Evolutionary conservation across 2,329 filamentous ascomycete genomes (phyloP).

Genomic region (Didymella glomerata): DNA sequence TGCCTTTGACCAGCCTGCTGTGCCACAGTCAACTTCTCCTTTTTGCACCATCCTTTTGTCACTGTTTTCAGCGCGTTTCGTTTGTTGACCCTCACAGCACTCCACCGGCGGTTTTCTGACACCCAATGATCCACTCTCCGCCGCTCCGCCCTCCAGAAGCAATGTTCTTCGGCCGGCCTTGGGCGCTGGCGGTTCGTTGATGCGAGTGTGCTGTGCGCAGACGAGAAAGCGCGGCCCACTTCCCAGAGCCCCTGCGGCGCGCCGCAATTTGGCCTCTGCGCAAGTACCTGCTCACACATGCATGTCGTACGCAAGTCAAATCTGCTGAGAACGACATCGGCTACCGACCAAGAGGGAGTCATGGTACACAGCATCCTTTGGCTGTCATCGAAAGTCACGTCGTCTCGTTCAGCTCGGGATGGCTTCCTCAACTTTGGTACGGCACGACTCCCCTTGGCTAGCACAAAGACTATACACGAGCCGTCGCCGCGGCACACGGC

Average conservation of each 20-base stretch:
- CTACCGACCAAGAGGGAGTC: slow-evolving; percentile 25
- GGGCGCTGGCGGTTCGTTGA: slow-evolving; percentile 36
- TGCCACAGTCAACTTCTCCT: slow-evolving; percentile 5
- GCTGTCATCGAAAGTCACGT: slow-evolving; percentile 17
- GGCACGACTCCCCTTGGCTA: slow-evolving; percentile 24
- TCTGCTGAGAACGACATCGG: slow-evolving; percentile 29
- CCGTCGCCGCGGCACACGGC: slow-evolving; percentile 42
- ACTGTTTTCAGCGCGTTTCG: slow-evolving; percentile 28
- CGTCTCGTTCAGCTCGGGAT: slow-evolving; percentile 29
- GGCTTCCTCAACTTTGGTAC: slow-evolving; percentile 24
- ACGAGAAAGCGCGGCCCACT: slow-evolving; percentile 34
- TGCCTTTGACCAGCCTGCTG: slow-evolving; percentile 15
- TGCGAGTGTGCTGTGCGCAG: slow-evolving; percentile 20
- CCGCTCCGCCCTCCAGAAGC: slow-evolving; percentile 23
- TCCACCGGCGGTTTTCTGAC: slow-evolving; percentile 15
- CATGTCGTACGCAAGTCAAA: slow-evolving; percentile 27
- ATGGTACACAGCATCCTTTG: slow-evolving; percentile 19
- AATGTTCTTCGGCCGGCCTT: slow-evolving; percentile 25
- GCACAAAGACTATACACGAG: slow-evolving; percentile 30
- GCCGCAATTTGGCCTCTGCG: slow-evolving; percentile 28
- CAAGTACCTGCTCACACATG: slow-evolving; percentile 35
- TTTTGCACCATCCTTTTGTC: slow-evolving; percentile 14
- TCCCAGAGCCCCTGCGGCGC: slow-evolving; percentile 15
- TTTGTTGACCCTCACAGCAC: slow-evolving; percentile 22
- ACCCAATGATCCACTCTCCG: slow-evolving; percentile 12